These are phyloP conservation scores for Apiotrichum porosum DNA, from an alignment of 1,284 basidiomycete species.

Conservation along the genomic window DNA sequence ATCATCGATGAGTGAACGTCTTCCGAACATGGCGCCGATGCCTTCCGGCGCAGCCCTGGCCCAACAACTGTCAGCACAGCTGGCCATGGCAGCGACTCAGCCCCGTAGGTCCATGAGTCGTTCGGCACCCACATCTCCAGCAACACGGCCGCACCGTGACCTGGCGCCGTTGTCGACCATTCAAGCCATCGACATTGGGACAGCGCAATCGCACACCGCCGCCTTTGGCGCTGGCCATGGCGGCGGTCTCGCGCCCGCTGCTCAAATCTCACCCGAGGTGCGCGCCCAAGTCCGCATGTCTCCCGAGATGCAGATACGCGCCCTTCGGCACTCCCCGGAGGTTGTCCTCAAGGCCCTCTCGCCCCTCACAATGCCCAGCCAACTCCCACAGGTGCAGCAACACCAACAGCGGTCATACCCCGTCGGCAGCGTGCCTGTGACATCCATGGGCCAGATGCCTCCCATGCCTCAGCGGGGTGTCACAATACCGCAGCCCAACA, in stretches of 20 bases:
- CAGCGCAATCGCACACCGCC: too few relatives aligned
- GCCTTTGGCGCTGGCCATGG: not conserved
- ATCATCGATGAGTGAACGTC: too few relatives aligned
- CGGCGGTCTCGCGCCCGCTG: not conserved
- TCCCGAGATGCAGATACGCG: conserved; percentile 7
- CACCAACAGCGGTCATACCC: not conserved
- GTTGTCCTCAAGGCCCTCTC: conserved; percentile 8
- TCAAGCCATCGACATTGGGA: conserved; percentile 7
- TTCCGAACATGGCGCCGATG: too few relatives aligned
- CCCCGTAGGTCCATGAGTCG: not conserved
- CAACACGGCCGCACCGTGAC: conserved; percentile 1
- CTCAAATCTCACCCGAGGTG: not conserved
- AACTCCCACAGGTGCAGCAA: not conserved
- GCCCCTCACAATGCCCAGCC: not conserved
- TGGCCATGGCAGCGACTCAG: not conserved
- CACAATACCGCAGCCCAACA: conserved; percentile 1
- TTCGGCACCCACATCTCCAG: conserved; percentile 11
- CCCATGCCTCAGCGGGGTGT: conserved; percentile 4
- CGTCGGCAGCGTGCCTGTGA: not conserved
- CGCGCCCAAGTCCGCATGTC: conserved; percentile 5
- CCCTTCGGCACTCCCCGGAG: not conserved
- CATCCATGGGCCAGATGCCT: not conserved
- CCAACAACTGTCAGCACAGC: not conserved
- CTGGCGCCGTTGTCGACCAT: conserved; percentile 14
- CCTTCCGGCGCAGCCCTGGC: not conserved